Evolutionary conservation across 768 basidiomycete species (phyloP).

Genomic region (Mycena galericulata): DNA sequence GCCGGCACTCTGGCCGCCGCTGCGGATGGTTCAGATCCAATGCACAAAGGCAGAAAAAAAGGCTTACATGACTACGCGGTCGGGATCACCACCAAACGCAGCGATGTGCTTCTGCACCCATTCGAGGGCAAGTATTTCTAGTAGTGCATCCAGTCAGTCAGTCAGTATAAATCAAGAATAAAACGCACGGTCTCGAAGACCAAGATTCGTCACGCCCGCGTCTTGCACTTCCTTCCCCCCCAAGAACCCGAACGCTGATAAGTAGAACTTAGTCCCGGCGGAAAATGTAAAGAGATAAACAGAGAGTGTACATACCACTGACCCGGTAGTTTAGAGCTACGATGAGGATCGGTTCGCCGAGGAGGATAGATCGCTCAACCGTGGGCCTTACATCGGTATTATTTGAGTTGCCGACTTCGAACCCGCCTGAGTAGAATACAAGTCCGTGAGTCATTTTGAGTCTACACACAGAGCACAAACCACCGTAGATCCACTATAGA

Average conservation of each 20-base stretch:
- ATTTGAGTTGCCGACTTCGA: constrained; percentile 4
- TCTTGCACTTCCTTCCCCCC: constrained; percentile 7
- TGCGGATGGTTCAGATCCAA: neutral
- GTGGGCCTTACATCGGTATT: neutral
- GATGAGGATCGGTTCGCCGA: constrained; percentile 13
- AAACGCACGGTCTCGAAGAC: constrained; percentile 16
- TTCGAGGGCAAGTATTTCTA: constrained; percentile 56
- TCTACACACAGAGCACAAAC: neutral
- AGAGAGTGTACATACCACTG: neutral
- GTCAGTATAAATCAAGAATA: constrained; percentile 6
- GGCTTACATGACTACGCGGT: constrained; percentile 56
- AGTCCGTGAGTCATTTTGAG: neutral
- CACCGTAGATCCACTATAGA: constrained; percentile 10
- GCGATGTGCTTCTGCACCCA: constrained; percentile 70
- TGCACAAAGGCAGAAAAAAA: neutral
- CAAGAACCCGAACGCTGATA: constrained; percentile 18
- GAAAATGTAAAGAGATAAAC: too few species aligned
- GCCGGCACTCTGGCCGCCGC: constrained; percentile 23
- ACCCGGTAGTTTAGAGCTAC: constrained; percentile 16
- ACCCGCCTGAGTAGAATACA: neutral
- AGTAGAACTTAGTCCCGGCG: too few species aligned
- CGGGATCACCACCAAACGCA: constrained; percentile 67
- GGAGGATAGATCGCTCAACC: constrained; percentile 12
- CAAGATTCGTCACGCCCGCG: constrained; percentile 21
- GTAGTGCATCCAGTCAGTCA: neutral